A percentile compares a stretch with the other conserved stretches of the same genome.
Evolutionary conservation across 129 eudicot genomes (phyloP).

Genomic region (Escallonia rubra): DNA sequence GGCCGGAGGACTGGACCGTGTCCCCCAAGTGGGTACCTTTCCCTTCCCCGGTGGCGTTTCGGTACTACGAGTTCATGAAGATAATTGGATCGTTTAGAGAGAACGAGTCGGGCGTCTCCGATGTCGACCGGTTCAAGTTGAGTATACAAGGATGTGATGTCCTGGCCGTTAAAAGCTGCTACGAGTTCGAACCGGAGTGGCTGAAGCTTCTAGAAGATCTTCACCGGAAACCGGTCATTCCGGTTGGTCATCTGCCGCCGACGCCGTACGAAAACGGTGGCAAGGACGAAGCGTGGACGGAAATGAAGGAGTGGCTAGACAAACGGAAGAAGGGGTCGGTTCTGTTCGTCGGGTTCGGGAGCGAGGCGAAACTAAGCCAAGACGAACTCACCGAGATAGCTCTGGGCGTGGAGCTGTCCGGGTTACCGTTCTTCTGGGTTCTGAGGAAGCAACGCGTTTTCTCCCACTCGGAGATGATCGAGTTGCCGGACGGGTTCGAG

Average conservation of each 20-base stretch:
- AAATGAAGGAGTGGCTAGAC: constrained; percentile 35
- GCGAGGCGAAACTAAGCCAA: constrained; percentile 32
- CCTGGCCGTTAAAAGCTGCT: not conserved
- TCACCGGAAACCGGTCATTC: constrained; percentile 13
- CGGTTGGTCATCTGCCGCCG: constrained; percentile 6
- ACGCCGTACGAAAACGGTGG: not conserved
- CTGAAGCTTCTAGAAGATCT: constrained; percentile 11
- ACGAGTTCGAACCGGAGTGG: constrained; percentile 16
- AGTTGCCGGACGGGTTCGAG: constrained; percentile 29
- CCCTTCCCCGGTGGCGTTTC: not conserved
- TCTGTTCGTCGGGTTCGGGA: constrained; percentile 42
- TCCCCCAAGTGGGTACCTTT: constrained; percentile 1
- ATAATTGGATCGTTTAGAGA: not conserved
- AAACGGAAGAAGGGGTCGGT: constrained; percentile 26
- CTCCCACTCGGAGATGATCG: constrained; percentile 4
- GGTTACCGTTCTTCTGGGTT: constrained; percentile 54
- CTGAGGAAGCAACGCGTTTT: constrained; percentile 16
- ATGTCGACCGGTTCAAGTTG: not conserved
- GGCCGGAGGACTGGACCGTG: constrained; percentile 1
- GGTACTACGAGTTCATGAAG: not conserved
- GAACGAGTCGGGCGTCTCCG: not conserved
- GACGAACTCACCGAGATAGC: constrained; percentile 32
- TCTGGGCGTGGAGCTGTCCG: constrained; percentile 45
- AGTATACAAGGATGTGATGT: not conserved
- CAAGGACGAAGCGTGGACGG: constrained; percentile 24